Percentiles rank a stretch among this genome's conserved stretches.
These are phyloP conservation scores for Plasmodium gallinaceum DNA, from an alignment of 169 alveolate genomes.

Conservation along the genomic window DNA sequence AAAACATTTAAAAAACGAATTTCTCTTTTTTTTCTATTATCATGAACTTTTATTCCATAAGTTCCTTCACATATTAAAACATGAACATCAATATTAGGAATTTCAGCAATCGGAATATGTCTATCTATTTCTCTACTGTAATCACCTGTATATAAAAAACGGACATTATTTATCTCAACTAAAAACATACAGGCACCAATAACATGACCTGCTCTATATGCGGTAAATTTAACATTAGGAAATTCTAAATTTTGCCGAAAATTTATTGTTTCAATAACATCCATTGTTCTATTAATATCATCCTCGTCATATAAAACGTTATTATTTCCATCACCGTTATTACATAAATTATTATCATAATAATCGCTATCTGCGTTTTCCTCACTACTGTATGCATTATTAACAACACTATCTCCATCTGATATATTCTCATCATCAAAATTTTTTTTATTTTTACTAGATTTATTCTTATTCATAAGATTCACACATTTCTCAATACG, in stretches of 20 bases:
- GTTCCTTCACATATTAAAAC: conserved; percentile 98
- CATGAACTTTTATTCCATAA: conserved; percentile 98
- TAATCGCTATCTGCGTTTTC: conserved; percentile 22
- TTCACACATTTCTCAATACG: conserved; percentile 84
- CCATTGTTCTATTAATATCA: conserved; percentile 93
- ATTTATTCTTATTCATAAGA: conserved; percentile 61
- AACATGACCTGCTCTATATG: conserved; percentile 99
- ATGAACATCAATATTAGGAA: conserved; percentile 95
- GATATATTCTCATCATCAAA: conserved; percentile 17
- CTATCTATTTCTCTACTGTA: conserved; percentile 97
- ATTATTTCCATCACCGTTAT: conserved; percentile 16
- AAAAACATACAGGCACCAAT: conserved; percentile 99
- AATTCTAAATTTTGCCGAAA: conserved; percentile 94
- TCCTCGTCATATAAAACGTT: conserved; percentile 92
- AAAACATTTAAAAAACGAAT: conserved; percentile 89
- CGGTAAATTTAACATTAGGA: conserved; percentile 94
- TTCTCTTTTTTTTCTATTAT: conserved; percentile 96
- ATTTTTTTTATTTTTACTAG: conserved; percentile 18
- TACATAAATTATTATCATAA: conserved; percentile 17
- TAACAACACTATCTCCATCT: background rate
- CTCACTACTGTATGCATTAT: conserved; percentile 23
- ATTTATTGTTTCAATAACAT: conserved; percentile 92
- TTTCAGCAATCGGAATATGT: conserved; percentile 97
- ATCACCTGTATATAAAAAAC: conserved; percentile 99
- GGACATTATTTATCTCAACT: conserved; percentile 97